Evolutionary conservation across 768 basidiomycete species (phyloP).

Genomic region (Psilocybe azurescens): DNA sequence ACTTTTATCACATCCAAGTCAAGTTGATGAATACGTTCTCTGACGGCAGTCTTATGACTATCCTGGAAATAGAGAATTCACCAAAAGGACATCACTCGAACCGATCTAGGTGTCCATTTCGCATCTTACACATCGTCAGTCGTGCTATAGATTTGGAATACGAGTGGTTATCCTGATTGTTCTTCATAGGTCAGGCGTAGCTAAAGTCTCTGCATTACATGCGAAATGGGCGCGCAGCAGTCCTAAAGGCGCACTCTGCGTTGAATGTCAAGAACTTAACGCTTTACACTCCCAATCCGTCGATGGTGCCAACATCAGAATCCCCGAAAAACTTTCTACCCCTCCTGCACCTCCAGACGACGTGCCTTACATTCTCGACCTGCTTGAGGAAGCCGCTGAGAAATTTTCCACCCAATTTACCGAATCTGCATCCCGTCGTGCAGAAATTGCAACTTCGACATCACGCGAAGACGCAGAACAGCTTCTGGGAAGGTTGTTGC

Average conservation of each 20-base stretch:
- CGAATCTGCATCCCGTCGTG: constrained; percentile 27
- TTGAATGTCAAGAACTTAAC: constrained; percentile 74
- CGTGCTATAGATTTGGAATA: not conserved
- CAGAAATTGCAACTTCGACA: constrained; percentile 28
- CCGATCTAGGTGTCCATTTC: constrained; percentile 69
- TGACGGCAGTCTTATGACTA: constrained; percentile 64
- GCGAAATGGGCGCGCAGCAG: constrained; percentile 62
- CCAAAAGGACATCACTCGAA: constrained; percentile 52
- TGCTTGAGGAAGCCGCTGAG: constrained; percentile 51
- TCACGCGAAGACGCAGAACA: constrained; percentile 42
- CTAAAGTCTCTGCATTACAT: constrained; percentile 60
- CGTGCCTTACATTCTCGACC: constrained; percentile 54
- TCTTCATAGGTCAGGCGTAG: constrained; percentile 55
- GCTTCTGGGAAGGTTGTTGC: constrained; percentile 50
- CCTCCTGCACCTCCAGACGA: constrained; percentile 48
- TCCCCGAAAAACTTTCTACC: constrained; percentile 57
- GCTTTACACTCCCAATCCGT: constrained; percentile 74
- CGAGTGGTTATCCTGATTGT: not conserved
- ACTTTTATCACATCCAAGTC: not conserved
- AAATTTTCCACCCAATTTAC: constrained; percentile 51
- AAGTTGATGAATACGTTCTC: not conserved
- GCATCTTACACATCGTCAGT: constrained; percentile 66
- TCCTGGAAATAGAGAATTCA: constrained; percentile 63
- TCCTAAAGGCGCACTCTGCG: constrained; percentile 60
- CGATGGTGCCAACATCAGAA: constrained; percentile 66